A percentile compares a stretch with the other conserved stretches of the same genome.
These are phyloP conservation scores for Clonostachys solani DNA, from an alignment of 2,329 filamentous ascomycete genomes.

Conservation along the genomic window DNA sequence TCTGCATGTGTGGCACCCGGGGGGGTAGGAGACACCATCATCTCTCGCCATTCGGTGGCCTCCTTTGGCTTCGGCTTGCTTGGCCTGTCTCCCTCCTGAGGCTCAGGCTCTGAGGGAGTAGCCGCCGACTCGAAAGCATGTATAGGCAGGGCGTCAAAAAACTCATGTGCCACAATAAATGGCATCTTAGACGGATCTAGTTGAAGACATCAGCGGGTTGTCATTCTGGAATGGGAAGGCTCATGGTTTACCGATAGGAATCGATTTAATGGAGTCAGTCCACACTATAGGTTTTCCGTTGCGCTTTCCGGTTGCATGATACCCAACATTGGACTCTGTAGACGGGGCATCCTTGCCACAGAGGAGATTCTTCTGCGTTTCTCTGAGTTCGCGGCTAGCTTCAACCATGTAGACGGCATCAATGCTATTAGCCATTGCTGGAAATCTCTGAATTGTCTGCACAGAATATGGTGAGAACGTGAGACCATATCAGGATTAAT, in stretches of 20 bases:
- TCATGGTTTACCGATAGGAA: conserved; percentile 56
- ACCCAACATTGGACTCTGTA: conserved; percentile 68
- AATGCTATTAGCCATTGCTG: conserved; percentile 68
- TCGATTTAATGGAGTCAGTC: conserved; percentile 84
- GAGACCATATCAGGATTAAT: conserved; percentile 3
- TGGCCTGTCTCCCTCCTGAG: neutral
- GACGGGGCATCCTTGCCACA: conserved; percentile 68
- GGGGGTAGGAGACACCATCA: conserved; percentile 69
- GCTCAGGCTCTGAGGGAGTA: conserved; percentile 31
- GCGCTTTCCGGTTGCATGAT: conserved; percentile 73
- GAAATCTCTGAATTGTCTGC: conserved; percentile 82
- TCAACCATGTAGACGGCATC: conserved; percentile 93
- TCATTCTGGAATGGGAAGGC: neutral
- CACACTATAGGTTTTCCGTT: conserved; percentile 73
- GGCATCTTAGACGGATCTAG: conserved; percentile 67
- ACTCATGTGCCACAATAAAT: conserved; percentile 95
- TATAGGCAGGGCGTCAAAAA: conserved; percentile 96
- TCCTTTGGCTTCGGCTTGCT: neutral
- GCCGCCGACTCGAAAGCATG: conserved; percentile 76
- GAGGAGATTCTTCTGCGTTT: conserved; percentile 75
- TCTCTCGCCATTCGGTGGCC: conserved; percentile 68
- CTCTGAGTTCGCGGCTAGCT: conserved; percentile 75
- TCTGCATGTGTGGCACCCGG: conserved; percentile 47
- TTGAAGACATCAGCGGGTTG: neutral
- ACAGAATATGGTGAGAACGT: neutral